Evolutionary conservation across 2,329 filamentous ascomycete genomes (phyloP), one percentile per base, ranked within the genome.

Genomic region (Pseudopithomyces maydicus): DNA sequence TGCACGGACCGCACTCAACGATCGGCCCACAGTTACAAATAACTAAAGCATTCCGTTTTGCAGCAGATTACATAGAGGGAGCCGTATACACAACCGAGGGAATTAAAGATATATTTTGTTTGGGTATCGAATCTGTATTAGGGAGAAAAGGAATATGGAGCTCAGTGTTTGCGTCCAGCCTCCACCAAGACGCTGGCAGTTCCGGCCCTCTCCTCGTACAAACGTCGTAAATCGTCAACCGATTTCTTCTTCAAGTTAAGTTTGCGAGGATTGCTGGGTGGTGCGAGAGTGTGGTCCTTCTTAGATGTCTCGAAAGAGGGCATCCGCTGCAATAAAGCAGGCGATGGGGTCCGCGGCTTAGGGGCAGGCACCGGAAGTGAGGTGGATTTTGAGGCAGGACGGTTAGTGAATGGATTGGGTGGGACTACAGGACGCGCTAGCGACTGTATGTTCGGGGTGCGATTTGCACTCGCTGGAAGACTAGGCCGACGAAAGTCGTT

Each of bases 171-270:
- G 49, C 52, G 57, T 3, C 56, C 66, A 11, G 64, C 59, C 54
- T 68, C 64, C 4, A 70, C 69, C 59, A 77, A 58, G 29, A 62
- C 68, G 55, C 65, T 68, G 41, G 72, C 79, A 14, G 78, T 77
- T 2, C 73, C 76, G 7, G 75, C 78, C 43, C 80, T 65, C 62
- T 82, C 80, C 63, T 82, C 80, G 57, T 81, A 82, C 52, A 82
- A 62, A 59, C 77, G 66, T 52, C 79, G 68, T 57, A 82, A 59
- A 65, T 82, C 78, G 44, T 82, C 80, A 4, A 82, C 80, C 17
- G 74, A 77, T 45, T 75, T 69, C 61, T 81, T 80, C 61, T 76
- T 77, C 41, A 80, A 42, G 41, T 79, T 77, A 33, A 81, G 63
- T 52, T 71, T 78, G 52, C 71, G 58, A 36, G 76, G 65, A 72